Evolutionary conservation across 1,139 yeast species (phyloP).

Genomic region (Pichia cactophila): DNA sequence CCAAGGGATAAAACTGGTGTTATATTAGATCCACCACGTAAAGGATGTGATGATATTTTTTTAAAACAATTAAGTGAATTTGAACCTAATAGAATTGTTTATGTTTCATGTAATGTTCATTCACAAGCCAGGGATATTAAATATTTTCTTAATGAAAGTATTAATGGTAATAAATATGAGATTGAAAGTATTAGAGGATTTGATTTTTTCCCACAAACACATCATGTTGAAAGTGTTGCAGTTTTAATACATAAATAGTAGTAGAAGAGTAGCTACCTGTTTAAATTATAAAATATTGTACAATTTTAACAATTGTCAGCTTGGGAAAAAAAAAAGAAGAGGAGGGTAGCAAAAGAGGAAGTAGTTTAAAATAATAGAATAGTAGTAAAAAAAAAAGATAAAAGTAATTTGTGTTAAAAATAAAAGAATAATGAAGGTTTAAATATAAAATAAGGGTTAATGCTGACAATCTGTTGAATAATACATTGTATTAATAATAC

Average conservation of each 20-base stretch:
- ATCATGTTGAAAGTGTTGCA: slow-evolving; percentile 94
- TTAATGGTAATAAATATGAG: slow-evolving; percentile 52
- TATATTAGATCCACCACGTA: slow-evolving; percentile 93
- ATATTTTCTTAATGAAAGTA: slow-evolving; percentile 65
- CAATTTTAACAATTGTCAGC: not conserved
- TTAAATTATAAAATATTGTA: not conserved
- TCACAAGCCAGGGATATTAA: slow-evolving; percentile 94
- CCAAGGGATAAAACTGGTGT: slow-evolving; percentile 76
- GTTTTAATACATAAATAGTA: slow-evolving; percentile 39
- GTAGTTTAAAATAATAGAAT: not conserved
- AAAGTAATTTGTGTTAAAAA: not conserved
- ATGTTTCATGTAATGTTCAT: slow-evolving; percentile 94
- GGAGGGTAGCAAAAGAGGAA: not conserved
- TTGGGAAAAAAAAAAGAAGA: not conserved
- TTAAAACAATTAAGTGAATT: slow-evolving; percentile 77
- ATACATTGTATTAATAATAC: slow-evolving; percentile 1
- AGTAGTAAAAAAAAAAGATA: not conserved
- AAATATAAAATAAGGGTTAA: not conserved
- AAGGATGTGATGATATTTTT: slow-evolving; percentile 89
- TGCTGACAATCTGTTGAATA: not conserved
- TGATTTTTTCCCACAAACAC: slow-evolving; percentile 97
- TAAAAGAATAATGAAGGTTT: not conserved
- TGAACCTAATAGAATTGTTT: slow-evolving; percentile 78
- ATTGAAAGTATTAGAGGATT: slow-evolving; percentile 86
- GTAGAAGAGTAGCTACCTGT: not conserved